Conservation (phyloP, 768 basidiomycete genomes). For the Fomitopsis pulvina region DNA sequence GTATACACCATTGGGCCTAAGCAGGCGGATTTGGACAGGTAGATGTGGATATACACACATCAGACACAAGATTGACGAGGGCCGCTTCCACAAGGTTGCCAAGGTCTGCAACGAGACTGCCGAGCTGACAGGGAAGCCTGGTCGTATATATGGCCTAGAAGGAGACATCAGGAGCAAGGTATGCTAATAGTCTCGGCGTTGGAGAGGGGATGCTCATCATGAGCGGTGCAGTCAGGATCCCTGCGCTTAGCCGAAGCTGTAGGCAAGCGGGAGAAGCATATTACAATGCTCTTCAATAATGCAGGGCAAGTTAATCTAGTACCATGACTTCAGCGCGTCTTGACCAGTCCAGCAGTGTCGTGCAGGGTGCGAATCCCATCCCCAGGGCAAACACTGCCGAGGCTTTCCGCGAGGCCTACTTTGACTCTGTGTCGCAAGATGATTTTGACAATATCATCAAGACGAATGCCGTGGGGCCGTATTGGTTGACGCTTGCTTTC, state of each 20-base stretch:
- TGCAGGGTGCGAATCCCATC: constrained; percentile 22
- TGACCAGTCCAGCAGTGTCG: constrained; percentile 14
- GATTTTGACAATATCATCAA: constrained; percentile 30
- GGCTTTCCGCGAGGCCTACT: constrained; percentile 32
- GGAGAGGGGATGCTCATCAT: neutral
- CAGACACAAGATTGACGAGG: neutral
- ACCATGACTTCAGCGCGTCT: neutral
- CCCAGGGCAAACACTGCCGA: constrained; percentile 27
- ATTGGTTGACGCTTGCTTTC: constrained; percentile 53
- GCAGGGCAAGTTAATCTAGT: constrained; percentile 25
- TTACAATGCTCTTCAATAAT: constrained; percentile 45
- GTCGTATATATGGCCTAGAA: constrained; percentile 33
- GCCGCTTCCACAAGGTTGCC: constrained; percentile 24
- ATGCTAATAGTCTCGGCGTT: neutral
- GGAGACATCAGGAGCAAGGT: constrained; percentile 38
- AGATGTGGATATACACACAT: constrained; percentile 1
- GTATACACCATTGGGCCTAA: constrained; percentile 42
- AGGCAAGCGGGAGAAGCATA: constrained; percentile 28
- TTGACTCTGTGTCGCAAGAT: constrained; percentile 31
- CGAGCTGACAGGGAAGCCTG: constrained; percentile 20
- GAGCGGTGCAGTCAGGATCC: constrained; percentile 31
- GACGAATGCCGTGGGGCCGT: constrained; percentile 40
- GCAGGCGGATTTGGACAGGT: constrained; percentile 36
- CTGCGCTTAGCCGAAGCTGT: constrained; percentile 34
- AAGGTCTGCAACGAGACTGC: constrained; percentile 32